Percentiles rank a stretch among this genome's conserved stretches.
phyloP scores from a whole-genome alignment of 2,329 filamentous ascomycete genomes.

The Fusarium transvaalense region DNA sequence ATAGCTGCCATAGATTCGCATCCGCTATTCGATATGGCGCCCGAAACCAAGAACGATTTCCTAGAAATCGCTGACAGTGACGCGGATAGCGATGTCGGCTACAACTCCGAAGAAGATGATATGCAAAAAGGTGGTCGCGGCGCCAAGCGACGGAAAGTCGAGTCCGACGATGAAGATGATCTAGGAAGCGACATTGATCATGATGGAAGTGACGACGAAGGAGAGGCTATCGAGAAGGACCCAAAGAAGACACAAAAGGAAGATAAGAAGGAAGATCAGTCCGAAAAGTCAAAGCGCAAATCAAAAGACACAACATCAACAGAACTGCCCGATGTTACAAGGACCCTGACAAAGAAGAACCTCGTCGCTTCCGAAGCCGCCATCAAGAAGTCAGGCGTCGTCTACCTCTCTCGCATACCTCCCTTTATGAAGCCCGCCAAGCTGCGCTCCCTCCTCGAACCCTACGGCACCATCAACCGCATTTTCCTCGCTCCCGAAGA shows the following conservation, averaged over 20 bases:
- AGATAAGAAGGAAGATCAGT: conserved; percentile 34
- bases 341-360: conserved; percentile 74
- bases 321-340: conserved; percentile 63
- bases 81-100: conserved; percentile 68
- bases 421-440: conserved; percentile 90
- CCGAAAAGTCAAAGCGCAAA: conserved; percentile 43
- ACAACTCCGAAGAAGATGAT: conserved; percentile 77
- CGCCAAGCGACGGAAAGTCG: conserved; percentile 74
- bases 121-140: conserved; percentile 73
- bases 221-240: conserved; percentile 49
- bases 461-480: conserved; percentile 80
- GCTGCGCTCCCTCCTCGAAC: conserved; percentile 78
- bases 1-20: conserved; percentile 16
- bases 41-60: conserved; percentile 79
- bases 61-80: conserved; percentile 72
- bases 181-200: conserved; percentile 55
- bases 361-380: conserved; percentile 73
- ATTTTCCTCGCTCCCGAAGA: conserved; percentile 86
- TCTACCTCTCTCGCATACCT: conserved; percentile 86
- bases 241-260: conserved; percentile 42
- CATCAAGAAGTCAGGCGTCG: conserved; percentile 79
- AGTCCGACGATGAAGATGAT: conserved; percentile 55
- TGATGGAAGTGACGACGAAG: conserved; percentile 51
- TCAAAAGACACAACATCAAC: conserved; percentile 49
- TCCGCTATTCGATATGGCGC: conserved; percentile 64